phyloP scores from a whole-genome alignment of 139 green algal genomes.

The Eudorina sp. region DNA sequence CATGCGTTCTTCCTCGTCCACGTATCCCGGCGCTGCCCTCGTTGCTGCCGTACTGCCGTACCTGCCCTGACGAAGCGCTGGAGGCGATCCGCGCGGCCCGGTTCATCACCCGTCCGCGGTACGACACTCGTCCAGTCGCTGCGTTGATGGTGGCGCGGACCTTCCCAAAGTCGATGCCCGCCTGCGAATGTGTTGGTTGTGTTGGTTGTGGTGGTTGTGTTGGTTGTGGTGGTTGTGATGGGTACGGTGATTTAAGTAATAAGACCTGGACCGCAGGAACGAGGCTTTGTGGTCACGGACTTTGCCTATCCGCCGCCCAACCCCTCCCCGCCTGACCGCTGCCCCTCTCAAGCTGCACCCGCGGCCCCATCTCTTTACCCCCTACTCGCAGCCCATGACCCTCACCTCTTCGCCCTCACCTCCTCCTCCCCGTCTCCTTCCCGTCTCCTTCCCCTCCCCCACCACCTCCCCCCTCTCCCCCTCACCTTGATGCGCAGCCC shows the following conservation, averaged over 20 bases:
- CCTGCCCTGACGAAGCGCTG: neutral
- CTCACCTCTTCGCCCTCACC: neutral
- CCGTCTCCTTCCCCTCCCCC: neutral
- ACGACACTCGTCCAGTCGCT: neutral
- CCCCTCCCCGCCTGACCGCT: too few relatives aligned
- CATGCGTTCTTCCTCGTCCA: neutral
- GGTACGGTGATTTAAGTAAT: too few relatives aligned
- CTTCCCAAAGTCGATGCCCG: neutral
- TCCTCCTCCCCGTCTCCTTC: neutral
- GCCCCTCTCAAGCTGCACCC: too few relatives aligned
- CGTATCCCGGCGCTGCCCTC: neutral
- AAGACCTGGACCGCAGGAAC: neutral
- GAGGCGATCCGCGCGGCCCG: neutral
- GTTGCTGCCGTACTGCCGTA: neutral
- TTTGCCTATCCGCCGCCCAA: too few relatives aligned
- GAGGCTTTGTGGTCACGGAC: too few relatives aligned
- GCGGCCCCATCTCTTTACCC: too few relatives aligned
- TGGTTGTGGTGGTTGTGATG: too few relatives aligned
- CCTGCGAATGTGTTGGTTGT: too few relatives aligned
- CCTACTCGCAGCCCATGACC: too few relatives aligned
- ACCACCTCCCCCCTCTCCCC: neutral
- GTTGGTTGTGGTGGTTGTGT: too few relatives aligned
- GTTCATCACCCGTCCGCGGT: constrained; percentile 5
- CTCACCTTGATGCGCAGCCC: constrained; percentile 23
- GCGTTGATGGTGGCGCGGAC: constrained; percentile 12